Percentiles rank a stretch among this genome's conserved stretches.
Conservation (phyloP, 2,329 filamentous ascomycete genomes). For the Annulohypoxylon truncatum region DNA sequence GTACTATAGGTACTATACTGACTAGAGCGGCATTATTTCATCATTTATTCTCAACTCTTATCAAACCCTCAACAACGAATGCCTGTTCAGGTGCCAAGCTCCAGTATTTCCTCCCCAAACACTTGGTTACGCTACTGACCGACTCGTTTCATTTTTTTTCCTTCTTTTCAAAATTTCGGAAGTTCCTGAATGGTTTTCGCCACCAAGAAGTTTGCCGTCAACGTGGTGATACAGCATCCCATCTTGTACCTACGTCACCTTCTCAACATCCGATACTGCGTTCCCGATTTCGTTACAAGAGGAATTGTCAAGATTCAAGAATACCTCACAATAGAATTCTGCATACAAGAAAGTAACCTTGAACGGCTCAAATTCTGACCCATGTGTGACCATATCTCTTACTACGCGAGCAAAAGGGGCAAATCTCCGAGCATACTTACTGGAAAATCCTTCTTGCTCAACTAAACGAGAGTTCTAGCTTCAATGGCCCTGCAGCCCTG, state of each 20-base stretch:
- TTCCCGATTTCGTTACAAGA: not conserved
- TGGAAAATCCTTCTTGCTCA: slow-evolving; percentile 18
- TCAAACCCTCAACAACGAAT: slow-evolving; percentile 27
- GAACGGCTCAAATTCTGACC: slow-evolving; percentile 8
- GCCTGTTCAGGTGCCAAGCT: slow-evolving; percentile 13
- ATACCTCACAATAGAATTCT: not conserved
- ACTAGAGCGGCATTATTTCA: slow-evolving; percentile 37
- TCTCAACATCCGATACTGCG: slow-evolving; percentile 10
- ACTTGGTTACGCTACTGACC: not conserved
- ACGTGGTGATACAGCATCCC: slow-evolving; percentile 9
- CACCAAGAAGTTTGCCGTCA: slow-evolving; percentile 23
- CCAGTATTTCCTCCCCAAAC: slow-evolving; percentile 2
- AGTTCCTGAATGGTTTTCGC: slow-evolving; percentile 5
- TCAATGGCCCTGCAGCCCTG: slow-evolving; percentile 25
- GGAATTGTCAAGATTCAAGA: not conserved
- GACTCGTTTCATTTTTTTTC: not conserved
- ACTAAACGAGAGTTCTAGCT: slow-evolving; percentile 4
- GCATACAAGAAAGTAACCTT: not conserved
- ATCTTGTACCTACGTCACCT: slow-evolving; percentile 28
- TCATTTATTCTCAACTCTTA: slow-evolving; percentile 22
- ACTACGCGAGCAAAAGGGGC: slow-evolving; percentile 29
- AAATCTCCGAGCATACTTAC: slow-evolving; percentile 15
- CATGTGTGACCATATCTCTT: slow-evolving; percentile 25
- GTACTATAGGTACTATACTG: slow-evolving; percentile 13
- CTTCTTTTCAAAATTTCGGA: not conserved